Conservation (phyloP, 148 eudicot genomes). For the Fagopyrum esculentum region DNA sequence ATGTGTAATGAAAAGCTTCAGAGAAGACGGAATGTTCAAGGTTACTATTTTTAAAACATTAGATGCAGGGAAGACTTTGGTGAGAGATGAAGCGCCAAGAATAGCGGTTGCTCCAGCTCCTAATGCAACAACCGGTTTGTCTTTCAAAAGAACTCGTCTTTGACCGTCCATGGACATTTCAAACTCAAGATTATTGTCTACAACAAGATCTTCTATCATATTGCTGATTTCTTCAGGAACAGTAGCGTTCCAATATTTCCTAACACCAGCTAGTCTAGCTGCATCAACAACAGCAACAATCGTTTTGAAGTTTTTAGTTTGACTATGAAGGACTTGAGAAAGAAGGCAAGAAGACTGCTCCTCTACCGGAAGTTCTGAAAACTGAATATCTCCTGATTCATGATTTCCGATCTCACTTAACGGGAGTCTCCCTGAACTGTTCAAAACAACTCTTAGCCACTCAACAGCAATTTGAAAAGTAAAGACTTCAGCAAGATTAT, state of each 20-base stretch:
- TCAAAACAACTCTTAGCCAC: conserved; percentile 57
- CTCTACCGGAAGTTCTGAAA: conserved; percentile 45
- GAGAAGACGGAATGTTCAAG: conserved; percentile 52
- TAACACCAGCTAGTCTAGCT: conserved; percentile 49
- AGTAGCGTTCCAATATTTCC: conserved; percentile 45
- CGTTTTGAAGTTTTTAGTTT: conserved; percentile 45
- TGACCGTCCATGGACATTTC: conserved; percentile 25
- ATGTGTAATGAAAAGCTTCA: conserved; percentile 57
- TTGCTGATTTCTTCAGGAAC: conserved; percentile 42
- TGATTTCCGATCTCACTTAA: conserved; percentile 20
- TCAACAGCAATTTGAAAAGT: conserved; percentile 60
- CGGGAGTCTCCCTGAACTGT: conserved; percentile 44
- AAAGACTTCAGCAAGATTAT: conserved; percentile 44
- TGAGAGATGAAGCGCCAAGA: conserved; percentile 81
- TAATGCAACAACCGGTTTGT: conserved; percentile 79
- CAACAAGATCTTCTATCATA: conserved; percentile 36
- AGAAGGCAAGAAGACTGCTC: conserved; percentile 56
- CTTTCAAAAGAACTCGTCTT: conserved; percentile 30
- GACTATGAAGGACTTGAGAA: conserved; percentile 53
- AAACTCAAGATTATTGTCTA: conserved; percentile 24
- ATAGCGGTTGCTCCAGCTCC: conserved; percentile 94
- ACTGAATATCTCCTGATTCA: conserved; percentile 15
- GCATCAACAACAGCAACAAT: conserved; percentile 56
- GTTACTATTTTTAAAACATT: conserved; percentile 54
- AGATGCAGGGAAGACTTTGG: conserved; percentile 67